These are phyloP conservation scores for Chenopodium quinoa DNA, from an alignment of 148 eudicot species.

Conservation along the genomic window DNA sequence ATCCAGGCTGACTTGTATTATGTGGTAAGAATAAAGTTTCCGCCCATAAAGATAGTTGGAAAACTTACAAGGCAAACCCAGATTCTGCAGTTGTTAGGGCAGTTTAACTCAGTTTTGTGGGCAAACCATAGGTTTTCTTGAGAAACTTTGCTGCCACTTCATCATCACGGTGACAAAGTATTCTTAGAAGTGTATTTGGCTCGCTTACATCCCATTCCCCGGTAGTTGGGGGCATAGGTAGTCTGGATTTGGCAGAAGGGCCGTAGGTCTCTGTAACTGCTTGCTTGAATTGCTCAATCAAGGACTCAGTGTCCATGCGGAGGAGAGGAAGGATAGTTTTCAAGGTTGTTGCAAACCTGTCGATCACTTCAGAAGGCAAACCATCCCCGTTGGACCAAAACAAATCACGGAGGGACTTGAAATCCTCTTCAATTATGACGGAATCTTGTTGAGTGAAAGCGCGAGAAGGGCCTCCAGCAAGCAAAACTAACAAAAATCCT, in stretches of 20 bases:
- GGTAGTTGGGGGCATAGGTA: constrained; percentile 76
- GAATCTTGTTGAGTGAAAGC: constrained; percentile 55
- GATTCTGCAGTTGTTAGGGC: not conserved
- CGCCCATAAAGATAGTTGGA: not conserved
- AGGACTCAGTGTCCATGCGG: constrained; percentile 41
- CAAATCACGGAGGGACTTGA: constrained; percentile 60
- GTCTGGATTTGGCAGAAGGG: constrained; percentile 46
- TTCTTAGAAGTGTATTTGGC: constrained; percentile 70
- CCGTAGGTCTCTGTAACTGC: constrained; percentile 33
- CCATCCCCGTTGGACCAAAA: constrained; percentile 97
- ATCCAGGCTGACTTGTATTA: not conserved
- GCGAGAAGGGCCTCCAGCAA: constrained; percentile 95
- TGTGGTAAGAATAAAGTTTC: not conserved
- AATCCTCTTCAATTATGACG: constrained; percentile 62
- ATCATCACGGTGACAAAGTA: constrained; percentile 75
- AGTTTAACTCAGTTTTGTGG: constrained; percentile 46
- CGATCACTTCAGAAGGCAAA: constrained; percentile 68
- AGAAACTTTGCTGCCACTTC: constrained; percentile 77
- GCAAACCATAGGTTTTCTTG: constrained; percentile 68
- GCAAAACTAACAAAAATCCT: constrained; percentile 80
- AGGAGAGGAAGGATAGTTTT: constrained; percentile 57
- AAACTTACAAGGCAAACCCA: constrained; percentile 1
- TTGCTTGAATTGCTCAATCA: constrained; percentile 61
- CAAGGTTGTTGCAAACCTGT: constrained; percentile 47
- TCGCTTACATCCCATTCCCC: constrained; percentile 74